phyloP scores from a whole-genome alignment of 441 rosid genomes.

The Capsella rubella region DNA sequence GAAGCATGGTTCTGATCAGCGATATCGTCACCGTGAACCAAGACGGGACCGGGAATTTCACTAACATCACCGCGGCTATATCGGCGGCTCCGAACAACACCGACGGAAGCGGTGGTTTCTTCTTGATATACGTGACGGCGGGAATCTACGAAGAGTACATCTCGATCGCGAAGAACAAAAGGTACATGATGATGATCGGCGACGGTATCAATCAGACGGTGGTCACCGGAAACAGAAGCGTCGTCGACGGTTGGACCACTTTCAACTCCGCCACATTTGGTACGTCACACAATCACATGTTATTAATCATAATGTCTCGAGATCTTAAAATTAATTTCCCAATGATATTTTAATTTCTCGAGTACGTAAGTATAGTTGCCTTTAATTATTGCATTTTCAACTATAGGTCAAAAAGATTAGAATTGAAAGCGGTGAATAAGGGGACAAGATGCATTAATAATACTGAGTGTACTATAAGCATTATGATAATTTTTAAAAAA shows the following conservation, averaged over 20 bases:
- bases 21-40: slow-evolving; percentile 68
- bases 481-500: not conserved
- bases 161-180: slow-evolving; percentile 71
- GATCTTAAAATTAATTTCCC: slow-evolving; percentile 19
- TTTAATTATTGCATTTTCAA: slow-evolving; percentile 38
- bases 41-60: slow-evolving; percentile 76
- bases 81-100: slow-evolving; percentile 77
- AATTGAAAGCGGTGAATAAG: slow-evolving; percentile 25
- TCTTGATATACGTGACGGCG: slow-evolving; percentile 68
- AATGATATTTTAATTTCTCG: slow-evolving; percentile 15
- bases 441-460: slow-evolving; percentile 33
- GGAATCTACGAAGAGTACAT: slow-evolving; percentile 84
- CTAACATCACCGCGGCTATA: slow-evolving; percentile 70
- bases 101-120: slow-evolving; percentile 61
- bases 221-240: slow-evolving; percentile 84
- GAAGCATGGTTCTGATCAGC: slow-evolving; percentile 49
- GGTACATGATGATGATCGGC: slow-evolving; percentile 81
- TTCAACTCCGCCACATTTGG: slow-evolving; percentile 91
- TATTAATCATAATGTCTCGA: slow-evolving; percentile 33
- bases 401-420: slow-evolving; percentile 23
- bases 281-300: slow-evolving; percentile 43
- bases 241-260: slow-evolving; percentile 91
- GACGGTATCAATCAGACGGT: slow-evolving; percentile 85
- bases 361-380: slow-evolving; percentile 15
- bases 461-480: slow-evolving; percentile 7